Evolutionary conservation across 140 eudicot species (phyloP), one percentile per base, ranked within the genome.

Genomic region (Senecio squalidus): DNA sequence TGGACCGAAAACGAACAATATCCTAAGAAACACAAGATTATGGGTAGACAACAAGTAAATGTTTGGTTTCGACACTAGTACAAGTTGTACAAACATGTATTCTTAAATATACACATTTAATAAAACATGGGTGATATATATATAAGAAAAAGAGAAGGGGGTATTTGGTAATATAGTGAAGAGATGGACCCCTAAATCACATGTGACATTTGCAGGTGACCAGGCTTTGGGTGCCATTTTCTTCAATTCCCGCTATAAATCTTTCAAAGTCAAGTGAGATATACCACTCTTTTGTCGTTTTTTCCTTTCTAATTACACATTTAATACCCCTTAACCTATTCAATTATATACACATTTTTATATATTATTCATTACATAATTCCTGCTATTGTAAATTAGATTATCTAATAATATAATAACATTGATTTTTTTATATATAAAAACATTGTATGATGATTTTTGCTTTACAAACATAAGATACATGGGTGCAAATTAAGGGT

Each of bases 181-280:
- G 33, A 3, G 55, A 46, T 46, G 75, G 81, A 56, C 79, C 78
- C 78, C 21, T 38, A 17, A 64, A 58, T 75, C 70, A 54, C 86
- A 84, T 80, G 88, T 74, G 82, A 80, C 64, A 41, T 63, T 64
- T 73, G 77, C 93, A 80, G 83, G 56, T 28, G 43, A 75, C 46
- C 83, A 70, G 79, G 74, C 90, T 75, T 82, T 70, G 75, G 75
- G 68, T 69, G 65, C 58, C 67, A 71, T n/a, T 52, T 55, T 56
- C 80, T 72, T 78, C 13, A 3, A 9, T 11, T 52, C 83, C 86
- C 86, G 83, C 91, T 77, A 45, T 17, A 51, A 48, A n/a, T 62
- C 61, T 71, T 79, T 79, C 72, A 55, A 67, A 55, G 28, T 55
- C 45, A 68, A 75, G 28, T 74, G 44, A 58, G 81, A 73, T 73